phyloP scores from a whole-genome alignment of 129 eudicot species.

The Artemisia annua region DNA sequence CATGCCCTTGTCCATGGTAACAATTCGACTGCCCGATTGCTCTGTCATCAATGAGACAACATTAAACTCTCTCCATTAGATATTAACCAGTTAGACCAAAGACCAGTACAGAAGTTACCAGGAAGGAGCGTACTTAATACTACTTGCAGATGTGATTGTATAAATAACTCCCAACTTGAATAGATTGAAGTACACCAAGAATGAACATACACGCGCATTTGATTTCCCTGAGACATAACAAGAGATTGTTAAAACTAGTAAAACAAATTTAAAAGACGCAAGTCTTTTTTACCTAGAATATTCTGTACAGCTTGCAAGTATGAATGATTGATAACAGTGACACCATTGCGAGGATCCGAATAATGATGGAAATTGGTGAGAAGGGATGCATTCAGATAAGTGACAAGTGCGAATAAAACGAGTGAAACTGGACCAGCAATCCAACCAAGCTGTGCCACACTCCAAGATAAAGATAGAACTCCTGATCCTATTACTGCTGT shows the following conservation, averaged over 20 bases:
- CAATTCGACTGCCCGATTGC: conserved; percentile 80
- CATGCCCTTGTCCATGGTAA: conserved; percentile 64
- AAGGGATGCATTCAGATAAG: conserved; percentile 51
- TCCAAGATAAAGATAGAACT: conserved; percentile 76
- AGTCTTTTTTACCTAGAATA: conserved; percentile 47
- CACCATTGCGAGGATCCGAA: conserved; percentile 49
- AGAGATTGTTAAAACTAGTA: neutral
- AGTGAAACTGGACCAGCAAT: conserved; percentile 68
- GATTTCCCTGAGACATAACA: conserved; percentile 44
- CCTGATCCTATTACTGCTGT: conserved; percentile 89
- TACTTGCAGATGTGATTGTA: conserved; percentile 67
- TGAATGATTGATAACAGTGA: conserved; percentile 44
- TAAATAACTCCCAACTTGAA: conserved; percentile 66
- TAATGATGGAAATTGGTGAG: conserved; percentile 58
- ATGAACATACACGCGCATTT: conserved; percentile 45
- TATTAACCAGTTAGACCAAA: neutral
- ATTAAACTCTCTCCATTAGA: neutral
- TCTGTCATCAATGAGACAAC: conserved; percentile 38
- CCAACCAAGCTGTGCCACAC: conserved; percentile 87
- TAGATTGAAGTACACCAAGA: conserved; percentile 45
- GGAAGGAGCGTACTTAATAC: conserved; percentile 50
- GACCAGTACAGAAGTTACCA: neutral
- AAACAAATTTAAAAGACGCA: neutral
- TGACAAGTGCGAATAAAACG: conserved; percentile 53
- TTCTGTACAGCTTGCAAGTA: conserved; percentile 60